Base-by-base conservation (phyloP, 306 rosid species). In the Sphenostylis stenocarpa region DNA sequence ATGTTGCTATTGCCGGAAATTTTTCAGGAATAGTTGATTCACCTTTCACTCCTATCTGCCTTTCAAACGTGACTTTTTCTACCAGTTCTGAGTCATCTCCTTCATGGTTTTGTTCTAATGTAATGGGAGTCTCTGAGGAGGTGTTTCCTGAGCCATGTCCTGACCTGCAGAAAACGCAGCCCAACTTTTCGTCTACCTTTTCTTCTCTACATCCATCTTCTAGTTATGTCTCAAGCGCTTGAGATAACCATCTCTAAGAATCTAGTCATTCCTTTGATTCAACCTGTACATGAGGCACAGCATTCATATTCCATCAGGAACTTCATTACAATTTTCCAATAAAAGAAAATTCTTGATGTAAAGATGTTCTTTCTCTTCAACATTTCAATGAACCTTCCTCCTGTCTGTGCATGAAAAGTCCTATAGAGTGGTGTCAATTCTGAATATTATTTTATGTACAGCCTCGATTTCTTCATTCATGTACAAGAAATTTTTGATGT, bases 31-130 rank as follows among this genome's bases (percentile, higher is more conserved):
- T 86, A 61, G 52, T 61, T 17, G 84, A 78, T 26, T 80, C 81
- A 3, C 86, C 87, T 17, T 88, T 88, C 73, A 23, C 81, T 1
- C 60, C 82, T 17, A 73, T 91, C 16, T 87, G 87, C 60, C 89
- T 91, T 53, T 84, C 87, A 20, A 88, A 88, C 5, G 51, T 88
- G 70, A 71, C 86, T 7, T 78, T 91, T 77, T 49, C 83, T 63
- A 5, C 53, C 56, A 65, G 74, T 77, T 52, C 81, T 2, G 75
- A 66, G 48, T 60, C 86, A 31, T 55, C 84, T 48, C 64, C 84
- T 76, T 75, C 84, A 17, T 88, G 93, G 93, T 62, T 82, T 77
- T 88, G 93, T 73, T 84, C 87, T 34, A 80, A 80, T 31, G 82
- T 86, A 26, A 65, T 4, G 7, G 90, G 87, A 43, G 73, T 76